A percentile compares a stretch with the other conserved stretches of the same genome.
These are phyloP conservation scores for Aspergillus eucalypticola DNA, from an alignment of 2,329 filamentous ascomycete species.

Conservation along the genomic window DNA sequence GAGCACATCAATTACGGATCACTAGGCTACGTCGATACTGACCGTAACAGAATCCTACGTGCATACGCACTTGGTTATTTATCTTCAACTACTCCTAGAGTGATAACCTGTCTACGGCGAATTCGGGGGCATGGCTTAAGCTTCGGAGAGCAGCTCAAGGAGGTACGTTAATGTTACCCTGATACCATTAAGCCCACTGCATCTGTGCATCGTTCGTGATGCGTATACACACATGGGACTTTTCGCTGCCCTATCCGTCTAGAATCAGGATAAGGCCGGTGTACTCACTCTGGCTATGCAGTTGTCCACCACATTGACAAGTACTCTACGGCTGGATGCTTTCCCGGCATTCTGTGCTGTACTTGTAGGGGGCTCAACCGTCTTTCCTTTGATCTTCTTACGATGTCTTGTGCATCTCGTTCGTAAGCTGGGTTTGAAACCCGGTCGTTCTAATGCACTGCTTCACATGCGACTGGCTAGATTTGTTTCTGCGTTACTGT, in stretches of 20 bases:
- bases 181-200: not conserved
- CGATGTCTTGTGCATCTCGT: conserved; percentile 28
- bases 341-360: conserved; percentile 57
- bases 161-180: conserved; percentile 33
- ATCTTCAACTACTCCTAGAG: conserved; percentile 48
- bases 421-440: conserved; percentile 20
- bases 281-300: conserved; percentile 29
- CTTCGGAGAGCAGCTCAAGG: conserved; percentile 34
- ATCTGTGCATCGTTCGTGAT: conserved; percentile 10
- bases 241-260: not conserved
- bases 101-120: conserved; percentile 42
- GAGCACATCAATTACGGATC: conserved; percentile 5
- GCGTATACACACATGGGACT: not conserved
- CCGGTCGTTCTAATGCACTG: conserved; percentile 20
- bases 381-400: conserved; percentile 41
- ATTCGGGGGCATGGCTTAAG: conserved; percentile 36
- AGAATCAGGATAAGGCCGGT: not conserved
- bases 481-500: conserved; percentile 50
- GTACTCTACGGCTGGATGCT: conserved; percentile 46
- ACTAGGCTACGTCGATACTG: conserved; percentile 11
- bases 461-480: conserved; percentile 31
- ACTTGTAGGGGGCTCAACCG: conserved; percentile 54
- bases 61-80: conserved; percentile 53
- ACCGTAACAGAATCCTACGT: conserved; percentile 39
- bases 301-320: conserved; percentile 41